Evolutionary conservation across 768 basidiomycete species (phyloP).

Genomic region (Imleria badia): DNA sequence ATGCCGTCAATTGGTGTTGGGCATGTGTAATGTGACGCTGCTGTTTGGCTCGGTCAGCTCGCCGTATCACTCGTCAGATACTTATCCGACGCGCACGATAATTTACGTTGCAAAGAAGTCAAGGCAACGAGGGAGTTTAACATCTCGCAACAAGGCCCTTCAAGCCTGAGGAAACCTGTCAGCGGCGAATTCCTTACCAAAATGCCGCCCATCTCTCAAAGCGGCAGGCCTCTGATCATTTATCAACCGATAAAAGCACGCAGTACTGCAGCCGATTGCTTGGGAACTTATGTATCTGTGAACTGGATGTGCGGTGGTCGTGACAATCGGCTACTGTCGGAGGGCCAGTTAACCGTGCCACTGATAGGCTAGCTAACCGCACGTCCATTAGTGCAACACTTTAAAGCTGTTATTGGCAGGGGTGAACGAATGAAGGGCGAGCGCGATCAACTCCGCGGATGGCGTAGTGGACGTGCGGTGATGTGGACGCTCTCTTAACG

Average conservation of each 20-base stretch:
- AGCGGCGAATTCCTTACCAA: not conserved
- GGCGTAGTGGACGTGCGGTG: not conserved
- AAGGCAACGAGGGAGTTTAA: constrained; percentile 6
- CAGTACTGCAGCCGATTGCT: constrained; percentile 2
- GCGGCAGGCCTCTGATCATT: not conserved
- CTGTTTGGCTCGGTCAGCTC: constrained; percentile 7
- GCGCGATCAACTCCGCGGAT: constrained; percentile 21
- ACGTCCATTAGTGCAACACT: constrained; percentile 1
- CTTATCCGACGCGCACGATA: constrained; percentile 1
- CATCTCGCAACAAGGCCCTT: not conserved
- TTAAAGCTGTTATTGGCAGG: constrained; percentile 6
- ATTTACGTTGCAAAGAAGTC: constrained; percentile 15
- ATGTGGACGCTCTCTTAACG: constrained; percentile 5
- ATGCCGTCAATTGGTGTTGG: constrained; percentile 8
- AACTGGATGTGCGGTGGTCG: not conserved
- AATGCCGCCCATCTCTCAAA: not conserved
- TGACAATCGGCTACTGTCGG: not conserved
- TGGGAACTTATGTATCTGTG: constrained; percentile 7
- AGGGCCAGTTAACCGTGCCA: not conserved
- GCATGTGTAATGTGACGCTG: not conserved
- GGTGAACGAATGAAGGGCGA: constrained; percentile 13
- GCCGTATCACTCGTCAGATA: not conserved
- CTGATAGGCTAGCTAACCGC: not conserved
- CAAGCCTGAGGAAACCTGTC: too few relatives aligned
- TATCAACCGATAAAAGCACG: not conserved